phyloP scores from a whole-genome alignment of 2,329 filamentous ascomycete genomes.

The Fragosphaeria purpurea region DNA sequence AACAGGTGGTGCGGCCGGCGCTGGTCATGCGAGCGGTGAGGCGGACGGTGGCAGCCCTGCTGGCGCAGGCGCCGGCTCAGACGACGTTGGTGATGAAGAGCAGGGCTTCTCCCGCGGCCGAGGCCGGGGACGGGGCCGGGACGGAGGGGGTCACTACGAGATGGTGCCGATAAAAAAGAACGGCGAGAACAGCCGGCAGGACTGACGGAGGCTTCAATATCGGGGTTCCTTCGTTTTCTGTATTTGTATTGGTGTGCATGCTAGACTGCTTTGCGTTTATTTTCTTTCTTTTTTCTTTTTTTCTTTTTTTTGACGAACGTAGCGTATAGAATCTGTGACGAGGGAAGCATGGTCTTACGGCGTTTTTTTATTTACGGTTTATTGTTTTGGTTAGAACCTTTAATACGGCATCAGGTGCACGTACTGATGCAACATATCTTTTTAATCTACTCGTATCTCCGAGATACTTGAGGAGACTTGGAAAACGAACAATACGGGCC shows the following conservation, averaged over 20 bases:
- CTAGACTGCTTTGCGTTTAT: too few species aligned
- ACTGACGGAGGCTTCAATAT: background rate
- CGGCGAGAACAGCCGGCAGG: conserved; percentile 6
- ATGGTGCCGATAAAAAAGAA: conserved; percentile 45
- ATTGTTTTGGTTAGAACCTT: too few species aligned
- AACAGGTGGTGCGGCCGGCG: conserved; percentile 9
- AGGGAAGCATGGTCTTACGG: too few species aligned
- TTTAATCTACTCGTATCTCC: too few species aligned
- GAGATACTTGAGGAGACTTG: too few species aligned
- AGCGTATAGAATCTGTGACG: too few species aligned
- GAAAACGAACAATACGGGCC: too few species aligned
- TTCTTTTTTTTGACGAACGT: too few species aligned
- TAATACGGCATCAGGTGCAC: too few species aligned
- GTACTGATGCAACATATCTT: too few species aligned
- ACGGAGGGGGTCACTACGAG: conserved; percentile 53
- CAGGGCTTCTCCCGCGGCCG: conserved; percentile 40
- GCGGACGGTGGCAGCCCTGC: conserved; percentile 1
- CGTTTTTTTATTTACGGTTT: too few species aligned
- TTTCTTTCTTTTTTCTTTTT: too few species aligned
- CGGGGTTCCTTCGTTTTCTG: background rate
- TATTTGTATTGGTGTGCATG: background rate
- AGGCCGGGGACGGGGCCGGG: conserved; percentile 41
- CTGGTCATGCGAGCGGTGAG: conserved; percentile 12
- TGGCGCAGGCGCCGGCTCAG: conserved; percentile 7
- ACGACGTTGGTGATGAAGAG: conserved; percentile 30